Base-by-base conservation (phyloP, 352 stramenopile species). In the Phytophthora constricta region DNA sequence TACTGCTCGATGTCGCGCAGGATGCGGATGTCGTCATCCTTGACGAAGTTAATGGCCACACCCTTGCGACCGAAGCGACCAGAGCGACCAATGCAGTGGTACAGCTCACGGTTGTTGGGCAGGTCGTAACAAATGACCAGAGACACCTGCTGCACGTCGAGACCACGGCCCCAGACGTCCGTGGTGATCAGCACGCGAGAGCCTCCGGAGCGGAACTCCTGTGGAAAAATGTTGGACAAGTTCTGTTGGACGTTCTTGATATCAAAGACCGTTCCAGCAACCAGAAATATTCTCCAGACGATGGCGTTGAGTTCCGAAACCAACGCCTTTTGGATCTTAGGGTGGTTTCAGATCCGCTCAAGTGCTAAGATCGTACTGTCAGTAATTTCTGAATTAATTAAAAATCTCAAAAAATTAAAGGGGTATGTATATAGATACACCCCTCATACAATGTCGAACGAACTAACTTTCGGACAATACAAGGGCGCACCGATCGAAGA, bases 1-100 rank as follows among this genome's bases (percentile, higher is more conserved):
- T 99, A 99, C 81, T 98, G 85, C 82, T 99, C 97, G 71, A 99
- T 99, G 86, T 99, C 98, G 74, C 95, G 91, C 61, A 99, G 81
- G 79, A 97, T 96, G 65, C 84, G 88, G 16, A 98, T 86, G 76
- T 99, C 97, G 47, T 98, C 96, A 27, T 97, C 89, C 61, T 95
- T 98, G 31, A 99, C 95, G 79, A 99, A 99, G 79, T 99, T 99
- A 70, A 99, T 99, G 9, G 96, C 96, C 25, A 99, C 94, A 73
- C 97, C 97, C 77, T 99, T 99, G 50, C 96, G 86, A 50, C 97
- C 97, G 75, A 99, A 99, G 42, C 97, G 87, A n/a, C 97, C 97
- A 5, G 93, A 98, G 19, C 97, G 89, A 62, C 97, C 97, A 73
- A 99, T 99, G 42, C 90, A 79, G 68, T 98, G 94, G 74, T 98